Conservation (phyloP, 1,284 basidiomycete species). For the Cyathus olla region DNA sequence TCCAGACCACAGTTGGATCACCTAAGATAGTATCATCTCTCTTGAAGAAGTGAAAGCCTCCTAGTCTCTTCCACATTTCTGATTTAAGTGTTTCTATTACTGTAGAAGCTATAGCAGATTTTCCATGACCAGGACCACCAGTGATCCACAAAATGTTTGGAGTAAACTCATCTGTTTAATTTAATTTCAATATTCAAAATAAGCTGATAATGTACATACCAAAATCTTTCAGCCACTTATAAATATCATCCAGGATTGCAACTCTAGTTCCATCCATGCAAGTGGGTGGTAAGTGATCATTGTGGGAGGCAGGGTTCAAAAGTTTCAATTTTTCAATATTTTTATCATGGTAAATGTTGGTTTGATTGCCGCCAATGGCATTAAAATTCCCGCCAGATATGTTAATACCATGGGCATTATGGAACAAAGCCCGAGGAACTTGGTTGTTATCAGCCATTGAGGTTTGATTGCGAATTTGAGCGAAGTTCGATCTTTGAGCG, state of each 20-base stretch:
- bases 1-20: not conserved
- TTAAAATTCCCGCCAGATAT: not conserved
- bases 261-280: slow-evolving; percentile 1
- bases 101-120: slow-evolving; percentile 2
- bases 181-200: not conserved
- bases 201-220: not conserved
- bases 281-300: not conserved
- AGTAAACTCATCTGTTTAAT: not conserved
- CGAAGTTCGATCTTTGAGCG: too few species aligned
- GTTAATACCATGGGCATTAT: not conserved
- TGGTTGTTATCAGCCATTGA: not conserved
- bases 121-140: not conserved
- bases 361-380: not conserved
- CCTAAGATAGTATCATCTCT: not conserved
- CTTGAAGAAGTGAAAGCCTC: not conserved
- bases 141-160: slow-evolving; percentile 1
- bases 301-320: not conserved
- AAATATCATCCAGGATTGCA: not conserved
- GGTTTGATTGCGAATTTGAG: too few species aligned
- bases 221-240: not conserved
- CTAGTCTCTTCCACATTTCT: not conserved
- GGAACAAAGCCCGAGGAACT: not conserved
- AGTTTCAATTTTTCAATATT: not conserved
- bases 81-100: not conserved
- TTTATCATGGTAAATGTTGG: not conserved